Conservation (phyloP, 78 protist species). For the Chrysochromulina parva region DNA sequence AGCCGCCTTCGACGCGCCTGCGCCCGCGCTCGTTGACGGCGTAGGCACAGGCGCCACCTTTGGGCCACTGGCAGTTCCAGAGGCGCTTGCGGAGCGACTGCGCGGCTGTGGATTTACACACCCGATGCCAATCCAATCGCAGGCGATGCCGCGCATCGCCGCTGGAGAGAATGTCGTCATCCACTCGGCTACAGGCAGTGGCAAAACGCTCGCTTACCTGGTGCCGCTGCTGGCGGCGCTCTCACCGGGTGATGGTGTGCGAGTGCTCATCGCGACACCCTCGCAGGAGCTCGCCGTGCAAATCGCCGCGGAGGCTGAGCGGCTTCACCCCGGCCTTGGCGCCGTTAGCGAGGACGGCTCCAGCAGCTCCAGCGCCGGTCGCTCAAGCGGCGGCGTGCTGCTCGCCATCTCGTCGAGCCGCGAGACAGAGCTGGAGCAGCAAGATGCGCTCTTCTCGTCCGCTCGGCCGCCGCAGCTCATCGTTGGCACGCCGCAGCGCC, state of each 20-base stretch:
- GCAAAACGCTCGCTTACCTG: conserved; percentile 54
- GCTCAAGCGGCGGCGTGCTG: too few relatives aligned
- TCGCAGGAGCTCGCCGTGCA: not conserved
- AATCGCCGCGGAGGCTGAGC: not conserved
- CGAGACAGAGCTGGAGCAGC: too few relatives aligned
- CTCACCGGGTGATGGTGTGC: not conserved
- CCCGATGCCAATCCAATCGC: not conserved
- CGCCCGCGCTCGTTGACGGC: too few relatives aligned
- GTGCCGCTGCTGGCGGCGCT: conserved; percentile 1
- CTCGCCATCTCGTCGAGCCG: not conserved
- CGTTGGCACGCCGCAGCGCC: not conserved
- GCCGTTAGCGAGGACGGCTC: too few relatives aligned
- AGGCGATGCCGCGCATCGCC: not conserved
- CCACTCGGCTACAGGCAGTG: conserved; percentile 35
- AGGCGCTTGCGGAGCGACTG: not conserved
- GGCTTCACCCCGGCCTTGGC: not conserved
- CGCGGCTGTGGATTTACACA: not conserved
- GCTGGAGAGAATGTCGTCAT: not conserved
- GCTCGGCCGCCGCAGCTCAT: not conserved
- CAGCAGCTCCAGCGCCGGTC: too few relatives aligned
- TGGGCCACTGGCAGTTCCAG: not conserved
- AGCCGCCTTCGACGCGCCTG: too few relatives aligned
- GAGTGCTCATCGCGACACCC: not conserved
- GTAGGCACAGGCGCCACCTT: not conserved
- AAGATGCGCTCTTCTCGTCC: not conserved